These are phyloP conservation scores for Oryza glaberrima DNA, from an alignment of 176 grass and related monocot species.

Conservation along the genomic window DNA sequence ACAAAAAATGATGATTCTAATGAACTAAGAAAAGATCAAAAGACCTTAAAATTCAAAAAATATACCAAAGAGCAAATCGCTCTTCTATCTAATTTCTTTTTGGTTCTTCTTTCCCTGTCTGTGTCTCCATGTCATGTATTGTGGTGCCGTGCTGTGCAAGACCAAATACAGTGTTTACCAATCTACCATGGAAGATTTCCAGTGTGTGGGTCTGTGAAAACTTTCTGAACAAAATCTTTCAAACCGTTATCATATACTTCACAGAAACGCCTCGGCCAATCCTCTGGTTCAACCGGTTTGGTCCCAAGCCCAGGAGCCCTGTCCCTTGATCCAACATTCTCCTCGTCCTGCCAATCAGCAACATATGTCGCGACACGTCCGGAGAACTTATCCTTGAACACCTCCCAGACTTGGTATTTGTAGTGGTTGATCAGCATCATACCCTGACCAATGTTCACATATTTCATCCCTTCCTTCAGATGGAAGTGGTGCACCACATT, in stretches of 20 bases:
- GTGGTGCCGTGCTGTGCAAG: conserved; percentile 13
- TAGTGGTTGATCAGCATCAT: conserved; percentile 94
- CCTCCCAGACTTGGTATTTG: conserved; percentile 98
- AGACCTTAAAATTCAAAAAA: conserved; percentile 12
- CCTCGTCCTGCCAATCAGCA: conserved; percentile 90
- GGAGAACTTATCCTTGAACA: conserved; percentile 97
- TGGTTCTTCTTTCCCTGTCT: conserved; percentile 38
- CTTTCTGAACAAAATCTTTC: conserved; percentile 72
- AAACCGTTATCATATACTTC: conserved; percentile 85
- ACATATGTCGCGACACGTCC: conserved; percentile 90
- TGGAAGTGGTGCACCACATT: conserved; percentile 99
- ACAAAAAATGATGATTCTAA: conserved; percentile 46
- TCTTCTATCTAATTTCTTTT: conserved; percentile 34
- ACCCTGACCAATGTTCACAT: conserved; percentile 79
- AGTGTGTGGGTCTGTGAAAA: conserved; percentile 49
- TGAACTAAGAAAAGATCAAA: conserved; percentile 3
- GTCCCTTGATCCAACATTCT: conserved; percentile 96
- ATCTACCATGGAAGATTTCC: conserved; percentile 87
- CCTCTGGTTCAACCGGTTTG: conserved; percentile 80
- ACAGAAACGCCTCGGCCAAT: conserved; percentile 86
- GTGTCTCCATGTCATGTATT: conserved; percentile 24
- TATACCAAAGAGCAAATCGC: conserved; percentile 47
- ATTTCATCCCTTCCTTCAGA: conserved; percentile 80
- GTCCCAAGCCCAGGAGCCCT: conserved; percentile 88
- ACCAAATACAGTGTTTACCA: conserved; percentile 36